Percentiles rank a stretch among this genome's conserved stretches.
Evolutionary conservation across 2,329 filamentous ascomycete genomes (phyloP).

Genomic region (Endoconidiophora polonica): DNA sequence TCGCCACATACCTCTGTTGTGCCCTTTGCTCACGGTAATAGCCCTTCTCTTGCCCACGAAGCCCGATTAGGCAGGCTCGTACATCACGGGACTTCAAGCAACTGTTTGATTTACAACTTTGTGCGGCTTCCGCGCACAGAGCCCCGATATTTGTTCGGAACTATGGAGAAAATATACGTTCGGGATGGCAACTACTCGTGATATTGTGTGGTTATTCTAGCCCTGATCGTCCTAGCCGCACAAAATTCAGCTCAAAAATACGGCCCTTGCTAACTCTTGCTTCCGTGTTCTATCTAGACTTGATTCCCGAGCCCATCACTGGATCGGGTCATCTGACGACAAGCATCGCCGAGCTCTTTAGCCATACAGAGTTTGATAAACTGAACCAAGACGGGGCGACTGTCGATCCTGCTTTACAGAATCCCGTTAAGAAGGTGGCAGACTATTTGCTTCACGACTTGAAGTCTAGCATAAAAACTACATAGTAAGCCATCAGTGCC

Average conservation of each 20-base stretch:
- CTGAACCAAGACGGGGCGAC: slow-evolving; percentile 52
- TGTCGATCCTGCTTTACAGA: slow-evolving; percentile 39
- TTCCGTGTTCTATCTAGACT: slow-evolving; percentile 27
- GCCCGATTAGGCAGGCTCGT: background rate
- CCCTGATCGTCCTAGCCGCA: too few relatives aligned
- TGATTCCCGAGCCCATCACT: slow-evolving; percentile 48
- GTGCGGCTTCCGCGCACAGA: too few relatives aligned
- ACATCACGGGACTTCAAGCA: background rate
- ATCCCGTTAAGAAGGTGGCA: slow-evolving; percentile 52
- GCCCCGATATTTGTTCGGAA: too few relatives aligned
- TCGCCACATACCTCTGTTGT: slow-evolving; percentile 67
- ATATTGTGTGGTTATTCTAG: too few relatives aligned
- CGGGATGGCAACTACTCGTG: too few relatives aligned
- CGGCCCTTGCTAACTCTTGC: background rate
- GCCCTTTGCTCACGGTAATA: slow-evolving; percentile 56
- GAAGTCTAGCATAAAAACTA: slow-evolving; percentile 50
- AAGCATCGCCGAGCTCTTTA: slow-evolving; percentile 34
- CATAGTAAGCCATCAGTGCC: slow-evolving; percentile 36
- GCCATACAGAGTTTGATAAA: slow-evolving; percentile 40
- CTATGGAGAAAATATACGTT: background rate
- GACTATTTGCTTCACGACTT: slow-evolving; percentile 61
- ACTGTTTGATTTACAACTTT: background rate
- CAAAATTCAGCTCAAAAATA: too few relatives aligned
- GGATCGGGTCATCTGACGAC: slow-evolving; percentile 37
- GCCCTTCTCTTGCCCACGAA: slow-evolving; percentile 1